Evolutionary conservation across 192 early-diverging fungal species (phyloP).

Genomic region (Podila epicladia): DNA sequence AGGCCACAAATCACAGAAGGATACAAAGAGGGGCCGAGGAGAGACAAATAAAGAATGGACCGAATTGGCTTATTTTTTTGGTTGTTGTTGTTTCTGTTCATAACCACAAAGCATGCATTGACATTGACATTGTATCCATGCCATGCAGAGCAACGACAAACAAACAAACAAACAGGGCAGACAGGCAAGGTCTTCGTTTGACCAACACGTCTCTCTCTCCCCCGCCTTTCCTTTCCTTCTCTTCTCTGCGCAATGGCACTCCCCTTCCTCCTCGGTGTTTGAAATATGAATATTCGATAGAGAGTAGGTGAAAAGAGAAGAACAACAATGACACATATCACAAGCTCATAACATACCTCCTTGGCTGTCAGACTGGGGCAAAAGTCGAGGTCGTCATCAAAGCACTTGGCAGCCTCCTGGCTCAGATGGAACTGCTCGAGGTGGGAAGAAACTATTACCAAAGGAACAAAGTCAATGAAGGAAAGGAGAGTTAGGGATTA

Average conservation of each 20-base stretch:
- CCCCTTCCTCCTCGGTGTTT: not conserved
- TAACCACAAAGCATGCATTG: not conserved
- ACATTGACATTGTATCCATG: too few relatives aligned
- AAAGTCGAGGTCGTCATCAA: constrained; percentile 68
- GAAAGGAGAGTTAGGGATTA: not conserved
- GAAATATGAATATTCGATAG: not conserved
- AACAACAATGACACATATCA: not conserved
- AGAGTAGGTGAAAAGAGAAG: not conserved
- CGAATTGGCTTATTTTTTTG: not conserved
- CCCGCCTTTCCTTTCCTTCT: not conserved
- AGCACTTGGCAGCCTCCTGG: constrained; percentile 62
- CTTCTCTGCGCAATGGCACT: too few relatives aligned
- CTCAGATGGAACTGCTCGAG: constrained; percentile 57
- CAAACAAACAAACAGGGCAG: not conserved
- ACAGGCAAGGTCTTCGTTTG: too few relatives aligned
- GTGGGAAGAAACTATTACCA: constrained; percentile 25
- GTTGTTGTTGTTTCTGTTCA: not conserved
- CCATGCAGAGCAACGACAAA: not conserved
- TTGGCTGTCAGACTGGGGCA: constrained; percentile 63
- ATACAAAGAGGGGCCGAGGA: too few relatives aligned
- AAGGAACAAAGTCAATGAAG: not conserved
- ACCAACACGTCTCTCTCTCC: too few relatives aligned
- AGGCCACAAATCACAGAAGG: too few relatives aligned
- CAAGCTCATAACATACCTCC: constrained; percentile 42
- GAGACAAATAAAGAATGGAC: not conserved